Conservation (phyloP, 2,329 filamentous ascomycete species). For the Alternaria alternata region DNA sequence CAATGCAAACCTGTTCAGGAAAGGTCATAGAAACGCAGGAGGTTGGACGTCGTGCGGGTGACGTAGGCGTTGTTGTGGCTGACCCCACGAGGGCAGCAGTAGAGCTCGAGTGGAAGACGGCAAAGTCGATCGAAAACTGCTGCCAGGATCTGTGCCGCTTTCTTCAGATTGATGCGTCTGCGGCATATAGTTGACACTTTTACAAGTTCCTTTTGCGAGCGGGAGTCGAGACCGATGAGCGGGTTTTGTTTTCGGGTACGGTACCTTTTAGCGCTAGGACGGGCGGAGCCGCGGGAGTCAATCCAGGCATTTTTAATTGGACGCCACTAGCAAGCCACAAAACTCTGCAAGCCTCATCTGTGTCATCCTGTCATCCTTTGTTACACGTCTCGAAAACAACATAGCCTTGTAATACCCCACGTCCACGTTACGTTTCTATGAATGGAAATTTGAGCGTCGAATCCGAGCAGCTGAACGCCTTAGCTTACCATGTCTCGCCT, state of each 20-base stretch:
- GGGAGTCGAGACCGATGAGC: neutral
- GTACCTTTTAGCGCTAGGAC: neutral
- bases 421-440: neutral
- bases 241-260: neutral
- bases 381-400: neutral
- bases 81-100: constrained; percentile 32
- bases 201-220: neutral
- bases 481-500: neutral
- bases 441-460: neutral
- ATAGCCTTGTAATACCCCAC: neutral
- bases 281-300: neutral
- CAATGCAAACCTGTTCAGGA: constrained; percentile 40
- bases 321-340: constrained; percentile 6
- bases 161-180: neutral
- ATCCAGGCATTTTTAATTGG: neutral
- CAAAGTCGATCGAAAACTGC: constrained; percentile 4
- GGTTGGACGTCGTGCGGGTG: constrained; percentile 38
- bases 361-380: neutral
- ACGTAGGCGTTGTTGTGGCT: constrained; percentile 43
- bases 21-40: constrained; percentile 30
- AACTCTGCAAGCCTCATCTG: neutral
- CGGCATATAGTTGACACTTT: neutral
- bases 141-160: constrained; percentile 7
- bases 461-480: neutral
- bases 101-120: constrained; percentile 39